Percentiles rank a stretch among this genome's conserved stretches.
These are phyloP conservation scores for Tulasnella sp. DNA, from an alignment of 768 basidiomycete species.

Conservation along the genomic window DNA sequence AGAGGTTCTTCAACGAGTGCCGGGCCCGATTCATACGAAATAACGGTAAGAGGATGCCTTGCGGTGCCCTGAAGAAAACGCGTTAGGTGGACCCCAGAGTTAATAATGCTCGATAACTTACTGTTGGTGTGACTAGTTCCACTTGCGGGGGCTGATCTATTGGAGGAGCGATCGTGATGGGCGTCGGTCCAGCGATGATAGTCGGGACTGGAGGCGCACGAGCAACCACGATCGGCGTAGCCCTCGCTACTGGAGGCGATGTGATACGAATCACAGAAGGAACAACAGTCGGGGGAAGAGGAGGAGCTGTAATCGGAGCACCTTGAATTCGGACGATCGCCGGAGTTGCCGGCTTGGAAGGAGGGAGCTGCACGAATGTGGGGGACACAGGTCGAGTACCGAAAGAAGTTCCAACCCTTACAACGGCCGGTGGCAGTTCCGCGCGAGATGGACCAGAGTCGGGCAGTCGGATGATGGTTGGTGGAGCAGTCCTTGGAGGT, in stretches of 20 bases:
- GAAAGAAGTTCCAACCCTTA: constrained; percentile 18
- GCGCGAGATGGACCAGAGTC: neutral
- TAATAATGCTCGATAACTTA: neutral
- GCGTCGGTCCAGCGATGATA: neutral
- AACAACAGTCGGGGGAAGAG: neutral
- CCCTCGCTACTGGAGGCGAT: neutral
- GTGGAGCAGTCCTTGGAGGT: neutral
- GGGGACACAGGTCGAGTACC: neutral
- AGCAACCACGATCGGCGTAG: constrained; percentile 18
- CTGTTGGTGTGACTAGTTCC: neutral
- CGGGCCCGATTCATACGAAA: neutral
- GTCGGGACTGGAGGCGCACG: constrained; percentile 10
- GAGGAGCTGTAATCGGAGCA: neutral
- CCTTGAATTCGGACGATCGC: constrained; percentile 24
- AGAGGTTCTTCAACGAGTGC: neutral
- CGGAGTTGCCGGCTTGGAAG: constrained; percentile 9
- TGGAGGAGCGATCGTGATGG: neutral
- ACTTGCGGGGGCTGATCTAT: neutral
- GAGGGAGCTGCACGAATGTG: constrained; percentile 6
- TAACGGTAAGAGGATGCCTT: neutral
- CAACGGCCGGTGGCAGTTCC: constrained; percentile 10
- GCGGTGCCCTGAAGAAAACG: neutral
- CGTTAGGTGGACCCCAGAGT: no score
- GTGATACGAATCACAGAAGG: constrained; percentile 23
- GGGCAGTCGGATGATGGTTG: constrained; percentile 19